Evolutionary conservation across 2,329 filamentous ascomycete genomes (phyloP), one percentile per base, ranked within the genome.

Genomic region (Aureobasidium sp.): DNA sequence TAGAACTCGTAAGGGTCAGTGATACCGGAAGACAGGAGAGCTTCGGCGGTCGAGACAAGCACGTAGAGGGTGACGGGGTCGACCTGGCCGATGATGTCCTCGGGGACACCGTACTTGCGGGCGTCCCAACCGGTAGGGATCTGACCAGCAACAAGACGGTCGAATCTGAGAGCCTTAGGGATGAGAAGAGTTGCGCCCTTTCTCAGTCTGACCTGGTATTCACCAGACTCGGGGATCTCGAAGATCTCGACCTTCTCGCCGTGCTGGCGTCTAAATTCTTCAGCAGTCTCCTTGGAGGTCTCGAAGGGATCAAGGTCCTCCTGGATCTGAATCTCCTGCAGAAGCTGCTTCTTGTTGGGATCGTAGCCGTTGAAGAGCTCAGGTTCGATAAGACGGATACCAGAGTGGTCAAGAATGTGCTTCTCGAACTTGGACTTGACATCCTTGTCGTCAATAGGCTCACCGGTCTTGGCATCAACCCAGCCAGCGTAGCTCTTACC

Each of bases 1-100:
- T 99, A 99, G 80, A 99, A 97, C 79, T 99, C 94, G 73, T 97
- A 99, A 23, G 94, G 95, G 73, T 99, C 95, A 29, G 94, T 97
- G 75, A 99, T 93, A 86, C 94, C 94, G 66, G 90, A 88, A 34
- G 91, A 88, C 57, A 99, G 83, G 8, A 99, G 87, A 63, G 92
- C 87, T 77, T 99, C 95, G 1, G 89, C 91, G 52, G 92, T 96
- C 60, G 90, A 95, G 51, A 97, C 92, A 50, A 99, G 88, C 34
- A 97, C 90, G 73, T 90, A 99, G 53, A 99, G 83, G 1, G 94
- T 96, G 68, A 97, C 93, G 6, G 92, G 94, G 72, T 99, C 95
- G 66, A 99, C 94, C 75, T 99, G 94, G 44, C 88, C 89, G 74
- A 99, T 94, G 74, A 99, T 99, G 73, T 99, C 94, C 64, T 97